Base-by-base conservation (phyloP, 2,329 filamentous ascomycete species). In the Clarireedia monteithiana region DNA sequence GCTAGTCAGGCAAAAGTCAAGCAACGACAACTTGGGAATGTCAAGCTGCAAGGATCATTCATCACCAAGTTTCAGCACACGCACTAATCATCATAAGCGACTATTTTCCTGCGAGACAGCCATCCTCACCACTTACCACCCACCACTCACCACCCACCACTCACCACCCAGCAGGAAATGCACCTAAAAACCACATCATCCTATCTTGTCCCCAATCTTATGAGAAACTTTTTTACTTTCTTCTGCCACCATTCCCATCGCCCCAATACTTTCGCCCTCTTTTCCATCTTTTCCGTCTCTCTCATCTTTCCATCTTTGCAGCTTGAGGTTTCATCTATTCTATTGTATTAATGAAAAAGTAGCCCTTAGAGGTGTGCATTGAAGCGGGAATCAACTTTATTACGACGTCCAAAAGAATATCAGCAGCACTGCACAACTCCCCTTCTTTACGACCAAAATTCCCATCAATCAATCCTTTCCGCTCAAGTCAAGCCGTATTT, bases 321-420 rank as follows among this genome's bases (percentile, higher is more conserved):
- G 27, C 27, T 30, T 30, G 27, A 30, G 27, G 27, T 30, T 30
- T 30, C 27, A 30, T 54, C 52, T 55, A 17, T 44, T 50, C 48
- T 55, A 27, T 34, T 52, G 53, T 56, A 52, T 56, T 56, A 56
- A 56, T 56, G 53, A 56, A 56, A 26, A 40, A 27, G 39, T 44
- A 15, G 17, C 44, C 27, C 27, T 7, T 9, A 30, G 4, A 30
- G 27, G 27, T 45, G 53, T 55, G 50, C 20, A 55, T 55, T 45
- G 53, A 55, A 50, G 36, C 34, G 39, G 44, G 49, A 34, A 36
- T 42, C 36, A 38, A 45, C n/a, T 46, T 24, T 26, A 15, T 24
- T 24, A 24, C 2, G 17, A 46, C 14, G 23, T 46, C 24, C 26
- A 30, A 30, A 30, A 7, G 27, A 10, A 30, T 30, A 30, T 12